These are phyloP conservation scores for Asterophora parasitica DNA, from an alignment of 768 basidiomycete genomes.

Conservation along the genomic window DNA sequence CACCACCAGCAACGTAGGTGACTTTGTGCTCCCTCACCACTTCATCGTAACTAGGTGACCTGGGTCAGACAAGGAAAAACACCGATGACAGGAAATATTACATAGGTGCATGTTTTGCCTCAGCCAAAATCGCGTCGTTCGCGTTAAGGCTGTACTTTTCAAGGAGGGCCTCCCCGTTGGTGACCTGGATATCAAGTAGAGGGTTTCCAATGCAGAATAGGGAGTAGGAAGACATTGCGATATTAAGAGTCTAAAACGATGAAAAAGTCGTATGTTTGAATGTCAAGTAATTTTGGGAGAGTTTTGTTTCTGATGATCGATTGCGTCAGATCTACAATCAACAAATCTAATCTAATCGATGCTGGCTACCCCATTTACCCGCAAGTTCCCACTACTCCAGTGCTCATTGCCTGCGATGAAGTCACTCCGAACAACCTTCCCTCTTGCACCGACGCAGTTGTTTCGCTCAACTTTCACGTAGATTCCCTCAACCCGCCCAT, in stretches of 20 bases:
- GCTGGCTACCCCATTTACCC: constrained; percentile 26
- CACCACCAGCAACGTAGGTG: constrained; percentile 94
- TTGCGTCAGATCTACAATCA: constrained; percentile 9
- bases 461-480: constrained; percentile 51
- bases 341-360: constrained; percentile 25
- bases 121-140: constrained; percentile 95
- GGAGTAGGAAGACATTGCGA: constrained; percentile 46
- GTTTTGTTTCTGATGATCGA: constrained; percentile 12
- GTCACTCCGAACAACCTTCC: constrained; percentile 55
- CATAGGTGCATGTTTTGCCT: constrained; percentile 85
- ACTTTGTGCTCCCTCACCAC: constrained; percentile 69
- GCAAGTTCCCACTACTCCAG: constrained; percentile 43
- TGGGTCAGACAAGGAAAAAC: constrained; percentile 1
- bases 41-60: constrained; percentile 73
- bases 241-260: background rate
- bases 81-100: constrained; percentile 30
- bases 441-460: constrained; percentile 36
- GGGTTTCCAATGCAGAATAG: constrained; percentile 95
- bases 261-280: constrained; percentile 6
- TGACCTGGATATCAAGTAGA: constrained; percentile 93
- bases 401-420: constrained; percentile 63
- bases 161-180: constrained; percentile 75
- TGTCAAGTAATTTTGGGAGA: constrained; percentile 1
- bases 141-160: constrained; percentile 88
- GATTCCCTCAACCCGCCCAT: constrained; percentile 50